phyloP scores from a whole-genome alignment of 2,329 filamentous ascomycete species.

The Microdochium paspali region DNA sequence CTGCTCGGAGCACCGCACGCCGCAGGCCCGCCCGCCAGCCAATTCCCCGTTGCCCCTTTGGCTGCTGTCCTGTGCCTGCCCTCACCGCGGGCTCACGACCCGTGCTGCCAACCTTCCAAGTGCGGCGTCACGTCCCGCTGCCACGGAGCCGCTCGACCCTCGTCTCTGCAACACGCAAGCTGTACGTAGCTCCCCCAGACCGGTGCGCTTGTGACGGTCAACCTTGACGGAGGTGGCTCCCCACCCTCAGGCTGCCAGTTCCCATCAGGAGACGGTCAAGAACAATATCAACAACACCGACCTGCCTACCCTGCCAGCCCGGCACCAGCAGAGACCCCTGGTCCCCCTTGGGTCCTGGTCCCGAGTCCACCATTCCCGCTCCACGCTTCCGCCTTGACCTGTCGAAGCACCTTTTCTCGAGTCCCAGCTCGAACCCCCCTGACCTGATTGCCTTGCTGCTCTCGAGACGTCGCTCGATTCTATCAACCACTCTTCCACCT shows the following conservation, averaged over 20 bases:
- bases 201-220: background rate
- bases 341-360: background rate
- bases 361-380: background rate
- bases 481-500: background rate
- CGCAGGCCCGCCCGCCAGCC: background rate
- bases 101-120: background rate
- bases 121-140: background rate
- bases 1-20: background rate
- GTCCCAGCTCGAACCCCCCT: background rate
- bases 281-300: background rate
- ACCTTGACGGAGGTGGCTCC: background rate
- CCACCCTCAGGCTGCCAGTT: background rate
- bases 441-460: background rate
- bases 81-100: background rate
- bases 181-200: background rate
- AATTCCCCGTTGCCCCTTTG: background rate
- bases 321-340: background rate
- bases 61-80: background rate
- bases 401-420: slow-evolving; percentile 1
- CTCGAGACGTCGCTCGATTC: background rate
- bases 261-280: background rate
- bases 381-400: background rate
- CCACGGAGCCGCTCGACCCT: background rate
- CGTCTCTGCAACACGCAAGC: background rate
- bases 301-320: background rate